A percentile compares a stretch with the other conserved stretches of the same genome.
These are phyloP conservation scores for Pythium scleroteichum DNA, from an alignment of 352 stramenopile genomes.

Conservation along the genomic window DNA sequence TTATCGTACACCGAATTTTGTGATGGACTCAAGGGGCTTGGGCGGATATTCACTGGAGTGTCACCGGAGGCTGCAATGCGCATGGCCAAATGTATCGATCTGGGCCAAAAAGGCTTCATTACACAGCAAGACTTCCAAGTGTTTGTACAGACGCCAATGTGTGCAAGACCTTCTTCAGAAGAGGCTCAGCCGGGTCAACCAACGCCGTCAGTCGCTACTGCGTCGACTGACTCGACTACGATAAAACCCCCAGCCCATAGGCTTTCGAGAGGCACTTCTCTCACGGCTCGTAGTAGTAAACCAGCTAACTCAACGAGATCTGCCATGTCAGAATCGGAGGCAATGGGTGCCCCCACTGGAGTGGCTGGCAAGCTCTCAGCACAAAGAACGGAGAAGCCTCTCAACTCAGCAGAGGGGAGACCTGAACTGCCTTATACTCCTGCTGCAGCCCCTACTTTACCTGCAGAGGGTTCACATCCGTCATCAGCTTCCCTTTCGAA, in stretches of 20 bases:
- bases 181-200: too few species aligned
- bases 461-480: too few species aligned
- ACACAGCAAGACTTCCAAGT: constrained; percentile 41
- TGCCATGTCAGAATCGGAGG: too few species aligned
- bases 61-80: constrained; percentile 30
- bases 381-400: too few species aligned
- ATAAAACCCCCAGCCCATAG: background rate
- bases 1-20: constrained; percentile 63
- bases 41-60: constrained; percentile 39
- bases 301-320: background rate
- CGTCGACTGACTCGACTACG: too few species aligned
- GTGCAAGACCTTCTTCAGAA: too few species aligned
- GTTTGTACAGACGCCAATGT: constrained; percentile 28
- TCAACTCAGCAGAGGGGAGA: too few species aligned
- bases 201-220: too few species aligned
- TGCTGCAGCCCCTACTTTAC: too few species aligned
- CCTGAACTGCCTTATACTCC: background rate
- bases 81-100: constrained; percentile 45
- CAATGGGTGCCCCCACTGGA: too few species aligned
- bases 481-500: background rate
- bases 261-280: constrained; percentile 1
- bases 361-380: too few species aligned
- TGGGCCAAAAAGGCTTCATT: constrained; percentile 29
- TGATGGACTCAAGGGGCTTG: constrained; percentile 40
- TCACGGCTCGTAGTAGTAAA: constrained; percentile 4